Evolutionary conservation across 2,329 filamentous ascomycete species (phyloP), one percentile per base, ranked within the genome.

Genomic region (Hymenoscyphus fructigenus): DNA sequence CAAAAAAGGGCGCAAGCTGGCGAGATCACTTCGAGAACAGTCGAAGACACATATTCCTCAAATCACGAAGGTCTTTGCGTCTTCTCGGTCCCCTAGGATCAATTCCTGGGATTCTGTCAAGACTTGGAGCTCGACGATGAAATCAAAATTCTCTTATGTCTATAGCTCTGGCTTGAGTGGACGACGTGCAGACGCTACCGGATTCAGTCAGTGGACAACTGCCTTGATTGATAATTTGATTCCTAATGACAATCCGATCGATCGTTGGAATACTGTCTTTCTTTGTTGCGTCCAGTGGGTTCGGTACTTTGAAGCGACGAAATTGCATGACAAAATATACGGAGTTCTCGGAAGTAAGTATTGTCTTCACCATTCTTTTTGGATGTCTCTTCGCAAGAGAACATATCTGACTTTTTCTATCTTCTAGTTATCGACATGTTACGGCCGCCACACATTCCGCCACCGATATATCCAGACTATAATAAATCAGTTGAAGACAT

Each of bases 401-500:
- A 5, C 20, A 23, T 3, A 12, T 23, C 23, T 53, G 5, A 53
- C 23, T 12, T 15, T 12, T 26, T 23, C 14, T 14, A 4, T 23
- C n/a, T 50, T 26, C 44, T 23, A 53, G 47, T 63, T 28, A 63
- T 63, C n/a, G 62, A 63, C 28, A 36, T 63, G n/a, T 41, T 63
- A 12, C 41, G 62, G 15, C 62, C 62, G n/a, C 28, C 57, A 26
- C 57, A 63, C 29, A 57, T 63, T 23, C 15, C 44, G 15, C 62
- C 57, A 3, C 62, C 62, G 14, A 59, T 63, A 53, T 59, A 59
- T 56, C 65, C 65, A 2, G 65, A 66, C n/a, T 66, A 66, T 41
- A 53, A 44, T 44, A 66, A 65, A 47, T 32, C 58, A 17, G 62
- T 66, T 28, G 62, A 61, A 38, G 62, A 64, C 15, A 59, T 66